Evolutionary conservation across 116 monocot genomes (phyloP), one percentile per base, ranked within the genome.

Genomic region (Papilionanthe hybrid): DNA sequence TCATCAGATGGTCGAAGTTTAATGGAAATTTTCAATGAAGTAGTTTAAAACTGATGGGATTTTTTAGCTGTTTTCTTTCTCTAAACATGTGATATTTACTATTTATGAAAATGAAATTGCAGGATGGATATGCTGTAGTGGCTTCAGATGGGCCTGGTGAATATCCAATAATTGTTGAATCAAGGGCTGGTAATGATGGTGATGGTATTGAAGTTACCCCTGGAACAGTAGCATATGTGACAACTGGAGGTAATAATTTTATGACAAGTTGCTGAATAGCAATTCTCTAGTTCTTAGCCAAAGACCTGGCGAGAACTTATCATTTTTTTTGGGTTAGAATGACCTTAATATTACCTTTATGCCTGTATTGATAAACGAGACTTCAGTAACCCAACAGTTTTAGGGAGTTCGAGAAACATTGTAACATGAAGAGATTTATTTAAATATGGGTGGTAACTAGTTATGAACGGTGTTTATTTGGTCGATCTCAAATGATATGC

Each of bases 41-140:
- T 71, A 3, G 71, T 41, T 29, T 53, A 17, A 53, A 13, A 18
- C 13, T 15, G 3, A 1, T 17, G 4, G 15, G 15, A 12, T 69
- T 15, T 28, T n/a, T 69, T 68, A 28, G 23, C 0, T 32, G 17
- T 37, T 5, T 69, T 69, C 32, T 15, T 32, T 69, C 27, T 30
- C 17, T 12, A 37, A 13, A 69, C 15, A 30, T 69, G 5, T 32
- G 37, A 1, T 69, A 32, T 69, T 28, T 69, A 30, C 69, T 8
- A 69, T 28, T 69, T 37, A 32, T n/a, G 5, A 72, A 43, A n/a
- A 73, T 75, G 22, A 12, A 75, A 53, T 73, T 25, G 25, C 86
- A 98, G 98, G 98, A 98, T 89, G 98, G 98, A 1, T 98, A 93
- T 89, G 98, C 98, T 78, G 98, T 98, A 43, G 86, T 94, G 30